These are phyloP conservation scores for Caloboletus inedulis DNA, from an alignment of 1,284 basidiomycete species.

Conservation along the genomic window DNA sequence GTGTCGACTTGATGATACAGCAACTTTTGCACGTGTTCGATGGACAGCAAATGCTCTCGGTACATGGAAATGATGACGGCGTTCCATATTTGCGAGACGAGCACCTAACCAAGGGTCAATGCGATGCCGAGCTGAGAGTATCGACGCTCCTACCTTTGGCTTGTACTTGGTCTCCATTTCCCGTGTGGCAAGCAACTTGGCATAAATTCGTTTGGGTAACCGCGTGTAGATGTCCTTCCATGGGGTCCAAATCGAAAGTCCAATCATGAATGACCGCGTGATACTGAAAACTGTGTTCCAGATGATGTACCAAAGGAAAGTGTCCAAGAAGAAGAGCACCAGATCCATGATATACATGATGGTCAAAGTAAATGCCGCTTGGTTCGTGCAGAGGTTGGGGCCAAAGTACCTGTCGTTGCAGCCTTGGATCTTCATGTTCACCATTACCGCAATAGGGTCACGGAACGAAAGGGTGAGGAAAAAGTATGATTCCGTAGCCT, in stretches of 20 bases:
- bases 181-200: slow-evolving; percentile 85
- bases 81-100: slow-evolving; percentile 98
- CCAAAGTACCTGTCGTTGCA: slow-evolving; percentile 87
- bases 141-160: slow-evolving; percentile 67
- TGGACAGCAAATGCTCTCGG: slow-evolving; percentile 92
- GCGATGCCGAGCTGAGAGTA: background rate
- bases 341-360: slow-evolving; percentile 98
- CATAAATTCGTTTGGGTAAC: slow-evolving; percentile 91
- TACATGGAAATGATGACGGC: slow-evolving; percentile 99
- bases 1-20: slow-evolving; percentile 93
- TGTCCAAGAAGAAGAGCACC: slow-evolving; percentile 93
- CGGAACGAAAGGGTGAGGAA: slow-evolving; percentile 93
- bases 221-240: slow-evolving; percentile 95
- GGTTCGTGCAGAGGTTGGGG: slow-evolving; percentile 76
- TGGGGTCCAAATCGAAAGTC: slow-evolving; percentile 94
- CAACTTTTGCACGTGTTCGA: slow-evolving; percentile 92
- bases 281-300: slow-evolving; percentile 97
- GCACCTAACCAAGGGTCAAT: slow-evolving; percentile 54
- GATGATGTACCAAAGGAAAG: slow-evolving; percentile 96
- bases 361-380: slow-evolving; percentile 87
- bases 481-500: slow-evolving; percentile 93
- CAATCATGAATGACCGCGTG: slow-evolving; percentile 83
- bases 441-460: slow-evolving; percentile 87
- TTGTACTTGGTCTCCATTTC: slow-evolving; percentile 98
- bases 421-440: slow-evolving; percentile 86